Evolutionary conservation across 2,329 filamentous ascomycete genomes (phyloP), one percentile per base, ranked within the genome.

Genomic region (Lasiodiplodia theobromae): DNA sequence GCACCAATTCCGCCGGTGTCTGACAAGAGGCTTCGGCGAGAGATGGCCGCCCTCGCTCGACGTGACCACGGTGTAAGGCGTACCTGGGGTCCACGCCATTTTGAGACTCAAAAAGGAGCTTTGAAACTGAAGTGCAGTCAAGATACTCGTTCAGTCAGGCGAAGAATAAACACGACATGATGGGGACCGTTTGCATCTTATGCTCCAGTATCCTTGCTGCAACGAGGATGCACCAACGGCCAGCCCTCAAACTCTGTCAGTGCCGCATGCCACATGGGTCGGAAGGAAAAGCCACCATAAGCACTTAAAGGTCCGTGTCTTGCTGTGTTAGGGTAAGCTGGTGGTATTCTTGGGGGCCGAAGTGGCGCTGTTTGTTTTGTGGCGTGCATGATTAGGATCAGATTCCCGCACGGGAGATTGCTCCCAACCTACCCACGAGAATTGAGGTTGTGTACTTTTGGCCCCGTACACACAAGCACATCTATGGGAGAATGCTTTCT

Each of bases 1-100:
- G 40, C 14, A 51, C 28, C 58, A 34, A 31, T 37, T 12, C 12
- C 58, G 44, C 10, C 28, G 58, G n/a, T 10, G 16, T 28, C 51
- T 63, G 44, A 37, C 5, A 23, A 63, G n/a, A 63, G 58, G 25
- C 14, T 63, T 63, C 18, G 58, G 58, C 12, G 58, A 63, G n/a
- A 63, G 38, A 51, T 63, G 44, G 10, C 44, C 58, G 21, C 18
- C 44, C 1, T 63, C 40, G 7, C 18, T 23, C 11, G 44, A 11
- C 10, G 40, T 51, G 25, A 63, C 58, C 28, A 44, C 25, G 6
- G 37, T 16, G 28, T 51, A 63, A 16, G 58, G 58, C 28, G 37
- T 47, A 12, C 23, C 10, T 7, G 6, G 21, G 14, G 53, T 10
- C 53, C 53, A 57, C n/a, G 44, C 58, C 58, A 63, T 63, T 21